phyloP scores from a whole-genome alignment of 768 basidiomycete genomes.

The Lentinula lateritia region DNA sequence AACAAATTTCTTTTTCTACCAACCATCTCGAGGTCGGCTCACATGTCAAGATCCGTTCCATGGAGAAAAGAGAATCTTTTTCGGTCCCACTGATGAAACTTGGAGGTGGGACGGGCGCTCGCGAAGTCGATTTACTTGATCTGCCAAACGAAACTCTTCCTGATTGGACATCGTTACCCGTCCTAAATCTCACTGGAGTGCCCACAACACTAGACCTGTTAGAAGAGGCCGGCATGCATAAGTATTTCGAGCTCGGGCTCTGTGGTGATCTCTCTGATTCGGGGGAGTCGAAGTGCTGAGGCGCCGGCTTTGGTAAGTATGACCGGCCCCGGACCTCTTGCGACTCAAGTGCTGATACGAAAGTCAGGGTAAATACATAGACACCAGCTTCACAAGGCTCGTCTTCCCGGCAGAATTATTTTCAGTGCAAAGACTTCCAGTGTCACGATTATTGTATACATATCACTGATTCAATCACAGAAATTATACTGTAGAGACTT shows the following conservation, averaged over 20 bases:
- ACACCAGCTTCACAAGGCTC: no score
- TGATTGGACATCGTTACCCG: constrained; percentile 48
- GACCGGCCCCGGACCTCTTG: no score
- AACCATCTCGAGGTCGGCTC: constrained; percentile 85
- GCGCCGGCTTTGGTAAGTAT: not conserved
- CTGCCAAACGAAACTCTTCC: constrained; percentile 61
- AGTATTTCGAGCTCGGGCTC: not conserved
- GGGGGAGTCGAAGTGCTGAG: not conserved
- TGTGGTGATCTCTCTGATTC: not conserved
- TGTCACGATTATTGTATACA: no score
- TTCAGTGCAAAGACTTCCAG: no score
- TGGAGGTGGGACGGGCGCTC: constrained; percentile 3
- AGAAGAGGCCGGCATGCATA: not conserved
- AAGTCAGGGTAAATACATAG: no score
- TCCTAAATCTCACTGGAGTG: constrained; percentile 61
- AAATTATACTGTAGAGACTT: no score
- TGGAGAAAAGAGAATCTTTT: constrained; percentile 60
- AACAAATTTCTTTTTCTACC: constrained; percentile 75
- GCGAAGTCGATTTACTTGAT: constrained; percentile 39
- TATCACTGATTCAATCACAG: no score
- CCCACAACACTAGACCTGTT: not conserved
- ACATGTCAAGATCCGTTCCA: constrained; percentile 61
- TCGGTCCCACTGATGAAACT: constrained; percentile 64
- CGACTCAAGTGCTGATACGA: no score
- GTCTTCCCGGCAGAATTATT: no score